phyloP scores from a whole-genome alignment of 1,284 basidiomycete genomes.

The Clitocybe nebularis region DNA sequence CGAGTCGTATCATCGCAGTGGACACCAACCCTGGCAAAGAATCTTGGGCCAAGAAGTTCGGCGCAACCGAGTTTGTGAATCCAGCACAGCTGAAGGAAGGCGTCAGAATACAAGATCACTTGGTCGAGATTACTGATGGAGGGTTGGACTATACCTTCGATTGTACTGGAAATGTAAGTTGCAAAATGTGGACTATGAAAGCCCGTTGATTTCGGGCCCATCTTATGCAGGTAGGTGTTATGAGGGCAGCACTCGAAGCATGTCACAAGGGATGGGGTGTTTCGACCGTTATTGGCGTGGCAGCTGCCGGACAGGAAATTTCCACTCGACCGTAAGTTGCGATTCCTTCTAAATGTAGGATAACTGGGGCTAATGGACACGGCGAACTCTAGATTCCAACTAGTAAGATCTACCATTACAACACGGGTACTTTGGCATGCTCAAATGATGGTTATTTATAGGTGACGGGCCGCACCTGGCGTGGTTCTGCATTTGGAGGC shows the following conservation, averaged over 20 bases:
- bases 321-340: conserved; percentile 84
- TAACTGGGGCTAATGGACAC: conserved; percentile 10
- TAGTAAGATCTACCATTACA: conserved; percentile 29
- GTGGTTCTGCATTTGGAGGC: conserved; percentile 94
- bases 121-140: conserved; percentile 94
- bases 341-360: neutral
- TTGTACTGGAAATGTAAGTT: conserved; percentile 85
- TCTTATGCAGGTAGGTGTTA: conserved; percentile 70
- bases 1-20: conserved; percentile 87
- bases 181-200: neutral
- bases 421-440: neutral
- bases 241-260: conserved; percentile 93
- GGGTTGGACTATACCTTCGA: conserved; percentile 98
- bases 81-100: conserved; percentile 74
- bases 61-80: conserved; percentile 97
- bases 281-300: conserved; percentile 91
- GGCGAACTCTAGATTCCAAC: conserved; percentile 57
- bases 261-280: conserved; percentile 99
- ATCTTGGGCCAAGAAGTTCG: conserved; percentile 90
- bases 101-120: conserved; percentile 82
- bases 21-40: conserved; percentile 89
- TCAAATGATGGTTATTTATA: conserved; percentile 16
- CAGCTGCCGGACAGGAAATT: conserved; percentile 97
- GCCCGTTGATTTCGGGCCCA: conserved; percentile 6
- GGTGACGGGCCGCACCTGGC: conserved; percentile 93